Conservation (phyloP, 2,329 filamentous ascomycete genomes). For the Ophiostoma pallidulum region DNA sequence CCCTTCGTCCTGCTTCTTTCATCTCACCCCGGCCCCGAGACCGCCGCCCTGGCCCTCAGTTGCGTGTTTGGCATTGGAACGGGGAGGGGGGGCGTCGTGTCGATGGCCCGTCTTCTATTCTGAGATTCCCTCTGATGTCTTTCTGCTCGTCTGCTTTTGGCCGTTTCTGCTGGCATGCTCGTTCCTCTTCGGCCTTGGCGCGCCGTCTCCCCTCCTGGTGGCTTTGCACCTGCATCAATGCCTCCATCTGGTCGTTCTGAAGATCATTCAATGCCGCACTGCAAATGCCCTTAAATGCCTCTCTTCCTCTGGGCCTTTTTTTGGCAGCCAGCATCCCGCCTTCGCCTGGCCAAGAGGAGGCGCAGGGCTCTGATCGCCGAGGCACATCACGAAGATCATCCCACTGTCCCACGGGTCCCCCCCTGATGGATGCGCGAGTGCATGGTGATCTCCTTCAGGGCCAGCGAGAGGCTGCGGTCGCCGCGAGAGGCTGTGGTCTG, state of each 20-base stretch:
- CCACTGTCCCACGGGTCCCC: background rate
- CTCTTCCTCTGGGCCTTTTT: background rate
- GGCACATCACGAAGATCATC: background rate
- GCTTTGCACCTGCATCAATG: slow-evolving; percentile 3
- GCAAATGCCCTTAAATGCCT: background rate
- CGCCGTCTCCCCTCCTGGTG: background rate
- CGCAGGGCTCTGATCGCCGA: slow-evolving; percentile 2
- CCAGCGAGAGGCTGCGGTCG: background rate
- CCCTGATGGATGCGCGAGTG: background rate
- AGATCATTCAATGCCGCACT: slow-evolving; percentile 8
- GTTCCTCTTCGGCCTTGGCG: background rate
- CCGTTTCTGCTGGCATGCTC: background rate
- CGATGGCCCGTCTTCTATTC: too few species aligned
- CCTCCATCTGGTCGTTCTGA: too few species aligned
- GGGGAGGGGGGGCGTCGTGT: too few species aligned
- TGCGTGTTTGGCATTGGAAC: too few species aligned
- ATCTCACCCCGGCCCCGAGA: too few species aligned
- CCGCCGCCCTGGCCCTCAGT: too few species aligned
- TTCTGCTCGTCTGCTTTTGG: too few species aligned
- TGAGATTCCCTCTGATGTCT: too few species aligned
- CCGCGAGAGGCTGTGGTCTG: background rate
- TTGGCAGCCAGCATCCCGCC: background rate
- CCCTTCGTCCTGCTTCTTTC: too few species aligned
- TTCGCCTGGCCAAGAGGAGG: background rate
- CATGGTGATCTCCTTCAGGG: background rate